Percentiles rank a stretch among this genome's conserved stretches.
Conservation (phyloP, 177 flowering plant species). For the Tripterygium wilfordii region DNA sequence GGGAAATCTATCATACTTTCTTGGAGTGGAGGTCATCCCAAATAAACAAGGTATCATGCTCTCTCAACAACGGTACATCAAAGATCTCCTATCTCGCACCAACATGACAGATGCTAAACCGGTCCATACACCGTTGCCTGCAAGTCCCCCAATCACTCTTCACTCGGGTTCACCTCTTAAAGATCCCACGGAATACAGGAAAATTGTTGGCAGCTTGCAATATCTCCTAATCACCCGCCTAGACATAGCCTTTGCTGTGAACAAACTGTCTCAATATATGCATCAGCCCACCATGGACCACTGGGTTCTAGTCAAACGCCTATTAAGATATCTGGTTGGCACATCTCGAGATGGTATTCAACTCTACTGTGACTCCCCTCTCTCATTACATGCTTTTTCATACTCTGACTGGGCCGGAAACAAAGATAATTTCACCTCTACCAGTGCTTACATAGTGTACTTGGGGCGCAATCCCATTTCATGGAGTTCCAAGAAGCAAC, state of each 20-base stretch:
- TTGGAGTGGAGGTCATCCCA: slow-evolving; percentile 9
- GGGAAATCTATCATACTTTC: slow-evolving; percentile 12
- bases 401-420: not conserved
- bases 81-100: not conserved
- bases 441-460: not conserved
- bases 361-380: not conserved
- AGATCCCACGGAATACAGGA: slow-evolving; percentile 10
- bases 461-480: not conserved
- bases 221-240: slow-evolving; percentile 9
- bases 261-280: slow-evolving; percentile 11
- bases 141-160: slow-evolving; percentile 1
- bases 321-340: not conserved
- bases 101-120: slow-evolving; percentile 5
- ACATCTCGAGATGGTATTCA: not conserved
- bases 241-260: slow-evolving; percentile 12
- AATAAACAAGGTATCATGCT: not conserved
- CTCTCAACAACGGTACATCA: slow-evolving; percentile 10
- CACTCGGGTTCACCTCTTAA: too few species aligned
- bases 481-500: not conserved
- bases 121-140: not conserved
- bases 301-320: not conserved
- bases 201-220: slow-evolving; percentile 12
- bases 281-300: not conserved
- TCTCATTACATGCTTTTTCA: not conserved
- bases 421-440: not conserved